Evolutionary conservation across 345 rosid species (phyloP).

Genomic region (Tarenaya hassleriana): DNA sequence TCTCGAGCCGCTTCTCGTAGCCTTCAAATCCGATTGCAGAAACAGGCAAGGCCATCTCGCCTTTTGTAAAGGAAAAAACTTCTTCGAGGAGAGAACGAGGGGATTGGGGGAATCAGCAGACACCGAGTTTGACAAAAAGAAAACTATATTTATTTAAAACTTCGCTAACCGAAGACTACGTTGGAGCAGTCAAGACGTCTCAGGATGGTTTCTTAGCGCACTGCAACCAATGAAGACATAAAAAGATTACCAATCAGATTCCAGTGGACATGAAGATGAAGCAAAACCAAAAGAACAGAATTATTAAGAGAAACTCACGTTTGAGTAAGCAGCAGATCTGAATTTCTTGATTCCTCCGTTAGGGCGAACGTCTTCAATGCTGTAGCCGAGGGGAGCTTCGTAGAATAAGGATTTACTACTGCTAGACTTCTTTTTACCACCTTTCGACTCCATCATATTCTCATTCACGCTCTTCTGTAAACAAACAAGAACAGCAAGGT

Average conservation of each 20-base stretch:
- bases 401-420: constrained; percentile 33
- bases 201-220: constrained; percentile 85
- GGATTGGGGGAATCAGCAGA: constrained; percentile 13
- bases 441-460: constrained; percentile 64
- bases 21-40: constrained; percentile 75
- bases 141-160: not conserved
- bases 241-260: not conserved
- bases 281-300: not conserved
- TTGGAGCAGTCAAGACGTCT: constrained; percentile 19
- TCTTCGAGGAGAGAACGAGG: constrained; percentile 12
- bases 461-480: constrained; percentile 51
- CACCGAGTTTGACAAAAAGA: not conserved
- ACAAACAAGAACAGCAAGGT: too few relatives aligned
- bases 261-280: not conserved
- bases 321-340: constrained; percentile 81
- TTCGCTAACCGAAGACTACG: not conserved
- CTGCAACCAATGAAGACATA: too few relatives aligned
- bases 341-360: constrained; percentile 79
- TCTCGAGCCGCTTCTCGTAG: constrained; percentile 68
- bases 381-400: constrained; percentile 82
- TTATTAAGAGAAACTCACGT: constrained; percentile 28
- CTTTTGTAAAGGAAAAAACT: constrained; percentile 5
- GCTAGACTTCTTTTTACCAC: constrained; percentile 48
- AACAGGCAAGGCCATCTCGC: constrained; percentile 35
- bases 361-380: constrained; percentile 90